A percentile compares a stretch with the other conserved stretches of the same genome.
Evolutionary conservation across 164 flowering plant genomes (phyloP).

Genomic region (Houttuynia cordata): DNA sequence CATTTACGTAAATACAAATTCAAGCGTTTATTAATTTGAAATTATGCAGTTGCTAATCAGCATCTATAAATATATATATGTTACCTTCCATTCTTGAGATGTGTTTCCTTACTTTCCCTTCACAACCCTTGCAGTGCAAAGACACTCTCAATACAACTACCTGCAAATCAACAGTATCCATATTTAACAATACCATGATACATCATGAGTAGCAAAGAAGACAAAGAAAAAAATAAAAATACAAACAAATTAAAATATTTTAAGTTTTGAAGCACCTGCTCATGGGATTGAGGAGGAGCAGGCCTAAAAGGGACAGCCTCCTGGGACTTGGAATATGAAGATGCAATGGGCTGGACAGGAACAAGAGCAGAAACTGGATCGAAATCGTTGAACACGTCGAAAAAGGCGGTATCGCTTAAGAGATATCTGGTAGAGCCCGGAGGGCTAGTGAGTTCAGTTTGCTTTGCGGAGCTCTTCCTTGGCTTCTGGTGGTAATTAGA

Average conservation of each 20-base stretch:
- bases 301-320: constrained; percentile 25
- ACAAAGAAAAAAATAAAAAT: constrained; percentile 1
- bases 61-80: too few species aligned
- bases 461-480: constrained; percentile 30
- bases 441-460: constrained; percentile 21
- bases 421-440: constrained; percentile 45
- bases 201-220: neutral
- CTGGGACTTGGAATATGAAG: neutral
- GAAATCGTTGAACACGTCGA: constrained; percentile 22
- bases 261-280: constrained; percentile 22
- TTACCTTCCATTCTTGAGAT: constrained; percentile 89
- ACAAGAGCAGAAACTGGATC: constrained; percentile 22
- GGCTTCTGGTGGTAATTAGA: constrained; percentile 22
- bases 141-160: constrained; percentile 86
- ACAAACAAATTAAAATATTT: neutral
- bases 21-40: neutral
- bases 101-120: constrained; percentile 82
- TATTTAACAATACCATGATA: neutral
- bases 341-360: constrained; percentile 10
- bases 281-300: constrained; percentile 25
- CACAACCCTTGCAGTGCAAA: constrained; percentile 94
- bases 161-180: constrained; percentile 23
- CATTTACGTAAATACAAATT: too few species aligned
- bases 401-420: constrained; percentile 27
- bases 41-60: too few species aligned